Evolutionary conservation across 176 grass and related monocot genomes (phyloP).

Genomic region (Bromus sterilis): DNA sequence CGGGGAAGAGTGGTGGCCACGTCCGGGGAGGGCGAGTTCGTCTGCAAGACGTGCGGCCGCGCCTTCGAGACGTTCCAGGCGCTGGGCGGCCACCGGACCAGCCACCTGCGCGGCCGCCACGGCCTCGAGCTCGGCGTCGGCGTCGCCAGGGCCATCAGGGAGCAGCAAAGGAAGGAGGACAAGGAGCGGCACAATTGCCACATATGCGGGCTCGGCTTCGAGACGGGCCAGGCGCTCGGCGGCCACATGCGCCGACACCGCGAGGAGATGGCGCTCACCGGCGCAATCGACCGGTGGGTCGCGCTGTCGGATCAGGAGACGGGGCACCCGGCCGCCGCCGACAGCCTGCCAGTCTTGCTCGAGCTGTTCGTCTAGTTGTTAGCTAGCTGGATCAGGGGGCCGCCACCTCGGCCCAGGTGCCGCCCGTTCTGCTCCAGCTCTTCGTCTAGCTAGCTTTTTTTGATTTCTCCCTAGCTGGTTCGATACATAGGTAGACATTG

Average conservation of each 20-base stretch:
- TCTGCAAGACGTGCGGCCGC: too few species aligned
- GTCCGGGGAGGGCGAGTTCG: too few species aligned
- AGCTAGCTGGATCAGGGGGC: not conserved
- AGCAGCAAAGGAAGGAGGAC: slow-evolving; percentile 4
- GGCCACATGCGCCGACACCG: slow-evolving; percentile 64
- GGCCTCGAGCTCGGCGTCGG: slow-evolving; percentile 33
- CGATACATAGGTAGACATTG: too few species aligned
- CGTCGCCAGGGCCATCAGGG: slow-evolving; percentile 12
- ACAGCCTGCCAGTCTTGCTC: slow-evolving; percentile 2
- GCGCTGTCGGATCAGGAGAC: too few species aligned
- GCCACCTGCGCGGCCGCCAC: slow-evolving; percentile 24
- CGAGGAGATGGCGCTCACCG: not conserved
- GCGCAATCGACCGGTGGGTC: not conserved
- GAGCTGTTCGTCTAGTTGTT: too few species aligned
- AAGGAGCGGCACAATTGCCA: slow-evolving; percentile 32
- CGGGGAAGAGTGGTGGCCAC: too few species aligned
- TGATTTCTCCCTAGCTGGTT: not conserved
- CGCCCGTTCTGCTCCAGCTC: slow-evolving; percentile 41
- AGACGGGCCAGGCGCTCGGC: slow-evolving; percentile 52
- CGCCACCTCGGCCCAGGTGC: not conserved
- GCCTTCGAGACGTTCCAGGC: too few species aligned
- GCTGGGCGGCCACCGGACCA: too few species aligned
- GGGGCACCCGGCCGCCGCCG: too few species aligned
- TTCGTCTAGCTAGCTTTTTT: slow-evolving; percentile 8
- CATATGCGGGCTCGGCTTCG: slow-evolving; percentile 47